Base-by-base conservation (phyloP, 1,284 basidiomycete species). In the Cutaneotrichosporon curvatum region DNA sequence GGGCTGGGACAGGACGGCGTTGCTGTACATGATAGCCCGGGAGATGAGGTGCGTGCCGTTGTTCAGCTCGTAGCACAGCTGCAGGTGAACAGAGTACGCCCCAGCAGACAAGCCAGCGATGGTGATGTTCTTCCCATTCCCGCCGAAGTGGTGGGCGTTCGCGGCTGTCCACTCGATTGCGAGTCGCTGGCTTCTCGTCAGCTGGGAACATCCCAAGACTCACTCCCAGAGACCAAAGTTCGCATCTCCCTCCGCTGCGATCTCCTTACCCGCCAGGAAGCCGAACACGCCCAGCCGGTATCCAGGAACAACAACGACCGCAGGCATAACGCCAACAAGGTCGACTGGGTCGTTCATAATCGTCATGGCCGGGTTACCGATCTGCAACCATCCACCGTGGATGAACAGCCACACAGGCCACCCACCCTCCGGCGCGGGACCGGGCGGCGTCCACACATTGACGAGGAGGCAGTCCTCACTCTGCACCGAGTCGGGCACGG, bases 101-200 rank as follows among this genome's bases (percentile, higher is more conserved):
- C 69, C 69, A 1, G 69, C 69, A 0, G 57, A 60, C 2, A 63
- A 53, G 5, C 69, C 69, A 10, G 50, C 59, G 21, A 70, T 54
- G 7, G 65, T 64, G 41, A 71, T 58, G 42, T 59, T 59, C 32
- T 43, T 16, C 1, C 52, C 56, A 45, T 67, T 57, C 6, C 64
- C 69, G 15, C 61, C 59, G 34, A 68, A 65, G 39, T 57, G 39
- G 39, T 48, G 36, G 8, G 63, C 62, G 50, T 70, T 56, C 33
- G 49, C 19, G 12, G 50, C 31, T 3, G 60, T 50, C 67, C 65
- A 68, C 47, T 61, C 55, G 37, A 61, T 47, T 8, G 48, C 57
- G 19, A 57, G 49, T 23, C 55, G 53, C 42, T 61, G 59, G 47
- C 55, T 56, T 25, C 6, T 10, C 2, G 16, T 35, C 10, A 35